Base-by-base conservation (phyloP, 1,284 basidiomycete genomes). In the Ceratobasidium sp. region DNA sequence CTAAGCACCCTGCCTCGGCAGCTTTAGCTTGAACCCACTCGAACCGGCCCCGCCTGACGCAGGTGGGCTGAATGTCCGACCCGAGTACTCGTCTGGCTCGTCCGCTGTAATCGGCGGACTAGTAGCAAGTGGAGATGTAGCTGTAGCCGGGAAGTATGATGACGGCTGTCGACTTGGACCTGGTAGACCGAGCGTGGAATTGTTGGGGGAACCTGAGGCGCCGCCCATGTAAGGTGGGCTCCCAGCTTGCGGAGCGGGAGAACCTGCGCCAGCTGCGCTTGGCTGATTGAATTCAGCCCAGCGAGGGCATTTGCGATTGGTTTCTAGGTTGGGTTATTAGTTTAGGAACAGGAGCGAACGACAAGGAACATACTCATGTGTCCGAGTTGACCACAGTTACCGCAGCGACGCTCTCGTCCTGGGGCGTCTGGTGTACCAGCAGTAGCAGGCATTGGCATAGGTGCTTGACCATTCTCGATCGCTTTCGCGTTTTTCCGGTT, bases 401-500 rank as follows among this genome's bases (percentile, higher is more conserved):
- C 95, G 81, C 96, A 98, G 56, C 93, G 90, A 75, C 96, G 88
- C 36, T 47, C 54, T 31, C 84, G 76, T 81, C 91, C 92, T 79
- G 93, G 93, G 27, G 93, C 94, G 81, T 94, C 92, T 56, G 92
- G 91, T 80, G 94, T 94, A 78, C 93, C 86, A n/a, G 91, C 91
- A n/a, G 92, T 88, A 79, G 89, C 91, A 75, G 94, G 86, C 77
- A 76, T 66, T 8, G 91, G 91, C 87, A 95, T 87, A 8, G 92
- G 91, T 22, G 89, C 90, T 0, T 93, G 93, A 36, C 92, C 92
- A 80, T 93, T 91, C 80, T 93, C 93, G 76, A 93, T 89, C 77
- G 94, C 93, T 86, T 95, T 94, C 75, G 93, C 93, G 80, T 97
- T 97, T 89, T 98, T 99, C 79, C 98, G 87, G 81, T 96, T 95